Conservation (phyloP, 2,329 filamentous ascomycete genomes). For the Ophiostoma ips region DNA sequence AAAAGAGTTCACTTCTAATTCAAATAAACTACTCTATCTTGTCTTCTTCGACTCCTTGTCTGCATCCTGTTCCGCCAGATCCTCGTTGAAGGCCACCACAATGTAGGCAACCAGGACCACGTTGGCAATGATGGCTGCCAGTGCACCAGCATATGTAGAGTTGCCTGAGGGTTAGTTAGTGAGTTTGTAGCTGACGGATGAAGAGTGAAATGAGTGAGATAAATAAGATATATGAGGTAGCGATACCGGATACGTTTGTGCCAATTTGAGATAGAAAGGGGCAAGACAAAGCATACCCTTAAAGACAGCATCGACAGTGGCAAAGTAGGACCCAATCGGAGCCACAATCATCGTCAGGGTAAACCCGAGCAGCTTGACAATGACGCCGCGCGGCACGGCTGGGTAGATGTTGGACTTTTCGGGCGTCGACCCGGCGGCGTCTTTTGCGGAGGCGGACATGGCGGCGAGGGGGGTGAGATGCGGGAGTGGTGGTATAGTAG, state of each 20-base stretch:
- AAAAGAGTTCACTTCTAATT: neutral
- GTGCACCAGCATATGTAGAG: constrained; percentile 69
- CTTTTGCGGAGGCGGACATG: neutral
- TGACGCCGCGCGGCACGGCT: constrained; percentile 70
- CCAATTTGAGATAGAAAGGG: too few species aligned
- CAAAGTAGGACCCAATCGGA: constrained; percentile 81
- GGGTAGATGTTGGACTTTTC: constrained; percentile 63
- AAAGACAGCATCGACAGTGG: constrained; percentile 64
- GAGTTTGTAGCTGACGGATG: neutral
- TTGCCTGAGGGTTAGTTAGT: constrained; percentile 49
- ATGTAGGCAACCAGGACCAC: constrained; percentile 84
- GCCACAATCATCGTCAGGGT: constrained; percentile 80
- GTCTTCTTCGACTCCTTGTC: constrained; percentile 34
- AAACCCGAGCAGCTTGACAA: constrained; percentile 80
- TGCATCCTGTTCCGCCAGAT: constrained; percentile 38
- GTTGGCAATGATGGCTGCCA: constrained; percentile 82
- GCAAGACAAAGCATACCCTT: constrained; percentile 39
- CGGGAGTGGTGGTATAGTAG: neutral
- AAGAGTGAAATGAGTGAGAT: too few species aligned
- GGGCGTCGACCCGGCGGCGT: constrained; percentile 22
- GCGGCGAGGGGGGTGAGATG: neutral
- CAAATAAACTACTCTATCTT: constrained; percentile 21
- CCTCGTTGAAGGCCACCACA: constrained; percentile 81
- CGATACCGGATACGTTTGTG: too few species aligned
- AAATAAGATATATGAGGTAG: too few species aligned